phyloP scores from a whole-genome alignment of 2,329 filamentous ascomycete species.

The Ophiostoma himal-ulmi region DNA sequence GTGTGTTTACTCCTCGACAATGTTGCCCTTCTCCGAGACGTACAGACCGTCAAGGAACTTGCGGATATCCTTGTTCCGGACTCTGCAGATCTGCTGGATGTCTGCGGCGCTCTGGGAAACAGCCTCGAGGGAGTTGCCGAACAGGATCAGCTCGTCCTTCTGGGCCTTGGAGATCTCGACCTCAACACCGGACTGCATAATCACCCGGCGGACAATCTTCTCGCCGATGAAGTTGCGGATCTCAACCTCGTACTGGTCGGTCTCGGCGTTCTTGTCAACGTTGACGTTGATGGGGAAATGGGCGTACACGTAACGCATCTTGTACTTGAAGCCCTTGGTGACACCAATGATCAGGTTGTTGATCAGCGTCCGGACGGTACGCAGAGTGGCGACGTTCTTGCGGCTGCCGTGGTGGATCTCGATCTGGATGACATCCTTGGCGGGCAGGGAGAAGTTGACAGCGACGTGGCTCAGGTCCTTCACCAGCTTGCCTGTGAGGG shows the following conservation, averaged over 20 bases:
- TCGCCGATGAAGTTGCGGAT: constrained; percentile 99
- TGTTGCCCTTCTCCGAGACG: constrained; percentile 97
- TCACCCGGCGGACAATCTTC: constrained; percentile 94
- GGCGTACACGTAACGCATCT: constrained; percentile 99
- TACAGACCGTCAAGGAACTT: constrained; percentile 99
- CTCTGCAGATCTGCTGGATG: constrained; percentile 99
- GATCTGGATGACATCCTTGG: constrained; percentile 84
- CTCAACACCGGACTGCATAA: constrained; percentile 84
- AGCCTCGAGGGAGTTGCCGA: constrained; percentile 91
- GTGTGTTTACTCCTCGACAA: constrained; percentile 58
- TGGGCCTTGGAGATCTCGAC: constrained; percentile 83
- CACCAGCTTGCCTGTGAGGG: constrained; percentile 70
- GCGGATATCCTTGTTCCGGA: constrained; percentile 99
- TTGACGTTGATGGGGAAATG: constrained; percentile 99
- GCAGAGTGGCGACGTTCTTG: constrained; percentile 97
- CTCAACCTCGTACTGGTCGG: constrained; percentile 83
- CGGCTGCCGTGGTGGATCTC: constrained; percentile 97
- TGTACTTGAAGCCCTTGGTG: constrained; percentile 99
- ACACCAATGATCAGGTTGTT: constrained; percentile 98
- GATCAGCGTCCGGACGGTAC: constrained; percentile 96
- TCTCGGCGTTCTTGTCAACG: constrained; percentile 92
- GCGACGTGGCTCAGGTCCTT: constrained; percentile 97
- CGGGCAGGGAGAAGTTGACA: constrained; percentile 87
- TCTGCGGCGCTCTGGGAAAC: constrained; percentile 98
- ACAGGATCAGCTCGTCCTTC: constrained; percentile 95